phyloP scores from a whole-genome alignment of 1,284 basidiomycete species.

The Naganishia liquefaciens region DNA sequence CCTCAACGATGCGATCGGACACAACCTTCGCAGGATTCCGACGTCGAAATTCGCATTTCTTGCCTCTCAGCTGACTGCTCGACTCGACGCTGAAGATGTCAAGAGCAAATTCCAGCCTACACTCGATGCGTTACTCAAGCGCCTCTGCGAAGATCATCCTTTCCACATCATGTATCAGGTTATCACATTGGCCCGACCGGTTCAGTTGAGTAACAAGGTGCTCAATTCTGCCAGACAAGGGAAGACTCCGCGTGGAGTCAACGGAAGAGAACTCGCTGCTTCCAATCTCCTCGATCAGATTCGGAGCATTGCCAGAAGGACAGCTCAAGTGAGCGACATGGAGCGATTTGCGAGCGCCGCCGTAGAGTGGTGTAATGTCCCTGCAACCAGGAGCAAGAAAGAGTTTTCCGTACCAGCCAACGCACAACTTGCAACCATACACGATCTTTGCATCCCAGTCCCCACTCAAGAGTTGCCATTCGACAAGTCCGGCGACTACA shows the following conservation, averaged over 20 bases:
- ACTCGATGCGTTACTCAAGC: constrained; percentile 67
- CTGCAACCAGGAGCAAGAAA: constrained; percentile 53
- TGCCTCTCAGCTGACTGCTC: constrained; percentile 86
- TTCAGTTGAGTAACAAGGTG: neutral
- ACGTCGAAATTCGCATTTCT: constrained; percentile 88
- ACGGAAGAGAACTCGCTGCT: constrained; percentile 27
- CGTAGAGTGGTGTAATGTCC: constrained; percentile 74
- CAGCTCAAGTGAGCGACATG: constrained; percentile 61
- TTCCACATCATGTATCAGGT: constrained; percentile 93
- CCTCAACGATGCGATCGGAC: constrained; percentile 60
- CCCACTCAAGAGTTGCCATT: constrained; percentile 71
- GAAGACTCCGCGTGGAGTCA: constrained; percentile 9
- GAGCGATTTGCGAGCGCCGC: constrained; percentile 71
- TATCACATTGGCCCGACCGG: constrained; percentile 60
- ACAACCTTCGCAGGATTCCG: constrained; percentile 66
- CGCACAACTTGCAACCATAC: constrained; percentile 49
- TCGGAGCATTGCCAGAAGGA: constrained; percentile 40
- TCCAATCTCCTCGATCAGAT: constrained; percentile 27
- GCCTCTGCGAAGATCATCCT: constrained; percentile 86
- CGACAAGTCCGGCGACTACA: constrained; percentile 70
- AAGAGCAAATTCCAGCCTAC: constrained; percentile 61
- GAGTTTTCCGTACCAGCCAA: constrained; percentile 32
- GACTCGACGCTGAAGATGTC: constrained; percentile 62
- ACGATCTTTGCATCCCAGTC: constrained; percentile 71
- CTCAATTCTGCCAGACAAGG: constrained; percentile 2